Evolutionary conservation across 2,329 filamentous ascomycete species (phyloP).

Genomic region (Rhynchosporium agropyri): DNA sequence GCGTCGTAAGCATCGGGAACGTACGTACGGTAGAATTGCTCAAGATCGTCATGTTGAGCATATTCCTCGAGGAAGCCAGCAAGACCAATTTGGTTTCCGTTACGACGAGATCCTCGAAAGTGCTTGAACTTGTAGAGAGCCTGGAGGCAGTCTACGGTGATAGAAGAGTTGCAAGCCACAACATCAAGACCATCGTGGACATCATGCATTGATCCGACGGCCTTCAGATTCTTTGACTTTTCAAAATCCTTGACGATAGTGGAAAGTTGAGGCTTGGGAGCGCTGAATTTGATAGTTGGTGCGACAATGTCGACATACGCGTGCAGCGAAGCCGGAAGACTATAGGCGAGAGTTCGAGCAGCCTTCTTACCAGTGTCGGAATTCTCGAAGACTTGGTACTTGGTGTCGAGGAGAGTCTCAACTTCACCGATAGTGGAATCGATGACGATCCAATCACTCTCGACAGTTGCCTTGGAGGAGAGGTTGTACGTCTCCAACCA

Average conservation of each 20-base stretch:
- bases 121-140: conserved; percentile 40
- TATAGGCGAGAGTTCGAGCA: conserved; percentile 52
- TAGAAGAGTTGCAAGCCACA: conserved; percentile 39
- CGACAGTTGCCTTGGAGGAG: conserved; percentile 47
- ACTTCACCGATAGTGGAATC: conserved; percentile 35
- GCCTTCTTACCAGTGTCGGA: conserved; percentile 50
- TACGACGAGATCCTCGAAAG: conserved; percentile 20
- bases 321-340: conserved; percentile 43
- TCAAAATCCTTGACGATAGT: conserved; percentile 15
- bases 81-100: conserved; percentile 36
- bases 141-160: conserved; percentile 41
- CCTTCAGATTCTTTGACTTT: neutral
- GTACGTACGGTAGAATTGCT: conserved; percentile 49
- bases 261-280: conserved; percentile 14
- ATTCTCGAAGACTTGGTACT: conserved; percentile 39
- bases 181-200: conserved; percentile 28
- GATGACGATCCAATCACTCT: conserved; percentile 54
- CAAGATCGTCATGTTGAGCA: conserved; percentile 45
- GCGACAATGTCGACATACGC: conserved; percentile 46
- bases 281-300: conserved; percentile 52
- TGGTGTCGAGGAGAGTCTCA: conserved; percentile 37
- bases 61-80: conserved; percentile 40
- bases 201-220: neutral
- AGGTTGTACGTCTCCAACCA: conserved; percentile 51
- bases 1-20: conserved; percentile 46